Evolutionary conservation across 768 basidiomycete species (phyloP), one percentile per base, ranked within the genome.

Genomic region (Agrocybe pediades): DNA sequence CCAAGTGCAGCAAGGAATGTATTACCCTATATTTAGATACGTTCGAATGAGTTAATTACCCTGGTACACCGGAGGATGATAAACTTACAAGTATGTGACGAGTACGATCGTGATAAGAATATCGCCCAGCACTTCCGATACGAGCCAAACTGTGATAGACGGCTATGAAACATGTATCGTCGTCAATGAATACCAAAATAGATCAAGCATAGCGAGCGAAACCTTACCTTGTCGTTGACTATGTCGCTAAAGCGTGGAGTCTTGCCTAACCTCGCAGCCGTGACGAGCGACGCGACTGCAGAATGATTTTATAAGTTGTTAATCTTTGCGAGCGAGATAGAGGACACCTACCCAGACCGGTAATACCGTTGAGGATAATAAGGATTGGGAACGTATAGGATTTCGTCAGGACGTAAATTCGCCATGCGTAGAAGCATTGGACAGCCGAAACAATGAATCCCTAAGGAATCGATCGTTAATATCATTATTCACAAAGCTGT

Each of bases 341-440:
- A 20, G 20, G 13, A 23, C 3, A 41, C 63, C 44, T 39, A 68
- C 68, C 44, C 47, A 53, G 56, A 23, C 60, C 61, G 41, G 59
- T 29, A 29, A 63, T 26, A 20, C 60, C 44, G 33, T 51, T 55
- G 9, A 54, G 26, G 17, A 62, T 39, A 11, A 67, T 51, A 15
- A 63, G 15, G 13, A 21, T 21, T n/a, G 65, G 52, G 26, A 64
- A 46, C 3, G 55, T 33, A 24, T 40, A 51, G 39, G 56, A 66
- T 25, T 49, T 55, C 2, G 67, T 68, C 16, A 71, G 41, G 13
- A 67, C 59, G 36, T 53, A 55, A 47, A 71, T 61, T n/a, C 68
- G 58, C 69, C 69, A 71, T 1, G 76, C 75, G 45, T 77, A 78
- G 62, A 81, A 82, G 4, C 73, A 53, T 46, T 81, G 78, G 9